Evolutionary conservation across 1,284 basidiomycete species (phyloP), one percentile per base, ranked within the genome.

Genomic region (Tremellales sp.): DNA sequence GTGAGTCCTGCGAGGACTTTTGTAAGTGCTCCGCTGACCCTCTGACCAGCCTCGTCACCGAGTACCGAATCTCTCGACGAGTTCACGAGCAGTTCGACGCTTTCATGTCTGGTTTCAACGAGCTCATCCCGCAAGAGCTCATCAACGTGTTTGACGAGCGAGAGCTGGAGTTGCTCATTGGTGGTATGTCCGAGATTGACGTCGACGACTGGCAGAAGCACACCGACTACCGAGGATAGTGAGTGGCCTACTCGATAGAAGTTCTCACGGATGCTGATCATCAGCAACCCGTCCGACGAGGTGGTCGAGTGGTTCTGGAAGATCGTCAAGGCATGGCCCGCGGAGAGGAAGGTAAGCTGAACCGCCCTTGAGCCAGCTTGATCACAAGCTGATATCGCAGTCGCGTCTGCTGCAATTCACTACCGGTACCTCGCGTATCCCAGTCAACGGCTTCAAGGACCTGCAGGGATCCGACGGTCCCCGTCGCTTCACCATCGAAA

Each of bases 281-380:
- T 11, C 29, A 66, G 62, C 65, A 74, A 72, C 65, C 74, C 73
- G 22, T 65, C 65, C 10, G 90, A 94, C 72, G 86, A 93, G 72
- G 94, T 98, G 53, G 90, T 99, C 57, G 90, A 97, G 72, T 98
- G 96, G 96, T 99, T 99, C 83, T 99, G 96, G 96, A 87, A 97
- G 77, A 93, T 90, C 65, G 89, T 98, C 51, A 84, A 88, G 49
- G 85, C 85, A 46, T 98, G 94, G 94, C 92, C 94, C 6, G 81
- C 91, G 0, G 96, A 98, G 76, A 85, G 91, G 73, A 97, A 97
- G 55, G 54, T 60, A 10, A 21, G 58, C 33, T 15, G 24, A 6
- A 3, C 10, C 8, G 36, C 19, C 36, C 29, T 33, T 8, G 29
- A 8, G 8, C 10, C n/a, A n/a, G 8, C n/a, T 33, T 33, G 29